Conservation (phyloP, 1,139 yeast genomes). For the Debaryomyces sp. region DNA sequence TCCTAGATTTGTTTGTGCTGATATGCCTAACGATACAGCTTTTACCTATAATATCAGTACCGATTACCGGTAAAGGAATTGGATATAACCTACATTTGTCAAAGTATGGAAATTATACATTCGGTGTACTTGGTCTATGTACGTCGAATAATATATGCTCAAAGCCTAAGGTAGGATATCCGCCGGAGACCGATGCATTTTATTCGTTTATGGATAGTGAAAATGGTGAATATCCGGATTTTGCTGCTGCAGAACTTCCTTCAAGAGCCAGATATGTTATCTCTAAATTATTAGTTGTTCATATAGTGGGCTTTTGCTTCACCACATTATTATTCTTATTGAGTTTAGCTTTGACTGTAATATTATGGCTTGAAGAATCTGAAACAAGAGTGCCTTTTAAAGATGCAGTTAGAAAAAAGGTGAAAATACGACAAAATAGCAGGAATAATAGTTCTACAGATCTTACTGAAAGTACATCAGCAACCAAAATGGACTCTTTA, state of each 20-base stretch:
- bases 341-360: background rate
- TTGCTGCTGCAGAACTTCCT: constrained; percentile 38
- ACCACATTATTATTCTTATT: constrained; percentile 28
- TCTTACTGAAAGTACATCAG: background rate
- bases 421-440: background rate
- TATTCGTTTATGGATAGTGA: constrained; percentile 15
- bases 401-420: background rate
- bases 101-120: constrained; percentile 33
- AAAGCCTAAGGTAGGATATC: constrained; percentile 40
- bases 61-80: constrained; percentile 33
- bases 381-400: background rate
- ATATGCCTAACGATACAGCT: constrained; percentile 41
- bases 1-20: constrained; percentile 25
- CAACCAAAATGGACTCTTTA: background rate
- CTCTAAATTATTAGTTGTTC: constrained; percentile 47
- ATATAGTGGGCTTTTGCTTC: constrained; percentile 45
- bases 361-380: constrained; percentile 6
- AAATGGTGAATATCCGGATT: constrained; percentile 12
- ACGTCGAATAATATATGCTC: constrained; percentile 30
- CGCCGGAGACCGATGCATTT: constrained; percentile 26
- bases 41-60: constrained; percentile 47
- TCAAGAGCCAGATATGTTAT: constrained; percentile 44
- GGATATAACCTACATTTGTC: constrained; percentile 31
- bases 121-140: constrained; percentile 51
- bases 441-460: background rate